Conservation (phyloP, 148 eudicot genomes). For the Camellia sinensis region DNA sequence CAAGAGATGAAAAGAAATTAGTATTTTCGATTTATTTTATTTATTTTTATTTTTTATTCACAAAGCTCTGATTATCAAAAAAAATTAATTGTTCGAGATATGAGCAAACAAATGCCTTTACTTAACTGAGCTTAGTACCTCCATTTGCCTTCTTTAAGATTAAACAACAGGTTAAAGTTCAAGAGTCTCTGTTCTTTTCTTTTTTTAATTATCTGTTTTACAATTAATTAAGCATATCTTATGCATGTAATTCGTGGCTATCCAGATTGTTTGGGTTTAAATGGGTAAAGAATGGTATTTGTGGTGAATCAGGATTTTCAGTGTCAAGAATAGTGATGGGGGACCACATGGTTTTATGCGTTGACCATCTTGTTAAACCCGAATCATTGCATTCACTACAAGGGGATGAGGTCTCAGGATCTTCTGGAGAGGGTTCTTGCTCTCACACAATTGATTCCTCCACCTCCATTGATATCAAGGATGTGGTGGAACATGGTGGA, state of each 20-base stretch:
- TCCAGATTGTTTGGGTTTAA: background rate
- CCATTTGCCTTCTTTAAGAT: background rate
- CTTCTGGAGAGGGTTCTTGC: constrained; percentile 34
- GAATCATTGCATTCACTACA: constrained; percentile 33
- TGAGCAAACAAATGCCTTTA: background rate
- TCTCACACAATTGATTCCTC: constrained; percentile 34
- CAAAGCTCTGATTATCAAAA: background rate
- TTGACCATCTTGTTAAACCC: constrained; percentile 43
- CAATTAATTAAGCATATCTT: background rate
- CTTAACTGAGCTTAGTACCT: background rate
- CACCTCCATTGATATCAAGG: constrained; percentile 31
- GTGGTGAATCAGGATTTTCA: constrained; percentile 16
- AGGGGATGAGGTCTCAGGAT: constrained; percentile 37
- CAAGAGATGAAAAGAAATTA: background rate
- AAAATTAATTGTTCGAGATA: background rate
- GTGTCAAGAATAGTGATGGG: constrained; percentile 37
- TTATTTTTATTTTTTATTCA: background rate
- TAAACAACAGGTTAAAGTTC: background rate
- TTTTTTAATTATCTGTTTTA: background rate
- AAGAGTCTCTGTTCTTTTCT: background rate
- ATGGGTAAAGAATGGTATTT: constrained; percentile 3
- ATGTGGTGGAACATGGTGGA: constrained; percentile 24
- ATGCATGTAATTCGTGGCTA: background rate
- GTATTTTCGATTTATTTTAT: background rate
- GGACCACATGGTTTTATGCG: constrained; percentile 57